phyloP scores from a whole-genome alignment of 257 asterid species.

The Rauvolfia tetraphylla region DNA sequence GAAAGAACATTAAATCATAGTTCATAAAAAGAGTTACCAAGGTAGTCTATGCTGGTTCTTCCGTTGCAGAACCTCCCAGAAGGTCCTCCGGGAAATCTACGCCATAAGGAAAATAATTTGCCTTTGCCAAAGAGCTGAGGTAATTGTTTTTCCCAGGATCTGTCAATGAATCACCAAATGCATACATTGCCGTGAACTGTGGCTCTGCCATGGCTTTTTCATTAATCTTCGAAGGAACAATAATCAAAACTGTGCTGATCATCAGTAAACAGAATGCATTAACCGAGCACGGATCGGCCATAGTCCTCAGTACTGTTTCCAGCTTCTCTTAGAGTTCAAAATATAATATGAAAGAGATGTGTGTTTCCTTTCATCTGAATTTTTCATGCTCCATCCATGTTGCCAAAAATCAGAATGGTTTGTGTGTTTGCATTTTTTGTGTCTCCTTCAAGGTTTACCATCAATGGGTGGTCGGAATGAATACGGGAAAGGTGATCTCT shows the following conservation, averaged over 20 bases:
- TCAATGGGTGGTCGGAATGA: too few species aligned
- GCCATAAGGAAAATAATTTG: conserved; percentile 68
- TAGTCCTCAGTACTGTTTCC: neutral
- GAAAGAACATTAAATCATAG: neutral
- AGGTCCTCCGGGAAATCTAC: conserved; percentile 58
- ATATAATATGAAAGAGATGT: neutral
- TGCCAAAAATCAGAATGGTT: too few species aligned
- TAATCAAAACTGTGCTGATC: neutral
- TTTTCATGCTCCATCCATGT: too few species aligned
- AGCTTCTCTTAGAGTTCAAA: neutral
- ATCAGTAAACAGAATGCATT: neutral
- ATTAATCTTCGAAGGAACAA: neutral
- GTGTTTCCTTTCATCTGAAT: neutral
- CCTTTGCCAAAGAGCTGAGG: conserved; percentile 62
- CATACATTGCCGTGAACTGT: conserved; percentile 47
- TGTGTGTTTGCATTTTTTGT: neutral
- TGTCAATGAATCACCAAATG: conserved; percentile 63
- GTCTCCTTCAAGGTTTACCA: too few species aligned
- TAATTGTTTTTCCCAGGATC: conserved; percentile 77
- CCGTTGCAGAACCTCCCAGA: conserved; percentile 81
- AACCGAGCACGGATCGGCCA: neutral
- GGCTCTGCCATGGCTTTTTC: neutral
- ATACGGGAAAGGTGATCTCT: too few species aligned
- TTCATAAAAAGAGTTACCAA: conserved; percentile 26
- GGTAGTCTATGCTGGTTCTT: conserved; percentile 48